A percentile compares a stretch with the other conserved stretches of the same genome.
Conservation (phyloP, 2,329 filamentous ascomycete genomes). For the Penicillium italicum region DNA sequence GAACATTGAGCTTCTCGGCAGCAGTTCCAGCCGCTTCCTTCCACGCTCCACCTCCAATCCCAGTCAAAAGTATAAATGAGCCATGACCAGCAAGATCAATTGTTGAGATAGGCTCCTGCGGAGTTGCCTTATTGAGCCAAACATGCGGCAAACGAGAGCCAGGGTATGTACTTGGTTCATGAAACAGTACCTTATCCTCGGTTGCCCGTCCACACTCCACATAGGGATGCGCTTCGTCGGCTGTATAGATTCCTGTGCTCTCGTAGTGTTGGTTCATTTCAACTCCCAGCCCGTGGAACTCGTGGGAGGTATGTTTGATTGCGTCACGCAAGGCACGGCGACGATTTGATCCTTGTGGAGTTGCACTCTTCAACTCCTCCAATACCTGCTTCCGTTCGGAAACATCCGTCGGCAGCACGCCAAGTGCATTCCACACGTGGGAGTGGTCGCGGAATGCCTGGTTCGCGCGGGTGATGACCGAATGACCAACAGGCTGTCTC, state of each 20-base stretch:
- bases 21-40: constrained; percentile 47
- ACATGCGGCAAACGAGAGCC: constrained; percentile 60
- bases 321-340: constrained; percentile 42
- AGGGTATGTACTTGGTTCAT: constrained; percentile 54
- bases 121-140: constrained; percentile 55
- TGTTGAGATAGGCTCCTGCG: constrained; percentile 51
- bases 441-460: constrained; percentile 54
- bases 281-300: constrained; percentile 55
- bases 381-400: background rate
- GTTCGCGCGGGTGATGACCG: constrained; percentile 55
- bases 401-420: constrained; percentile 39
- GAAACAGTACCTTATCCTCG: constrained; percentile 43
- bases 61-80: constrained; percentile 50
- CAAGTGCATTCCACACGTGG: constrained; percentile 47
- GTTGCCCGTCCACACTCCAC: constrained; percentile 20
- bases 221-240: constrained; percentile 40
- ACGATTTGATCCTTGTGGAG: constrained; percentile 38
- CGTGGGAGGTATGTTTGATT: constrained; percentile 45
- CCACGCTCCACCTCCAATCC: constrained; percentile 57
- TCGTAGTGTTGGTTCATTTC: constrained; percentile 59
- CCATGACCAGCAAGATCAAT: constrained; percentile 59
- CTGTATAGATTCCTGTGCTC: constrained; percentile 44
- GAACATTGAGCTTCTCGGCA: constrained; percentile 41
- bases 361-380: constrained; percentile 44
- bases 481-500: constrained; percentile 49